Evolutionary conservation across 2,329 filamentous ascomycete species (phyloP), one percentile per base, ranked within the genome.

Genomic region (Hymenoscyphus fructigenus): DNA sequence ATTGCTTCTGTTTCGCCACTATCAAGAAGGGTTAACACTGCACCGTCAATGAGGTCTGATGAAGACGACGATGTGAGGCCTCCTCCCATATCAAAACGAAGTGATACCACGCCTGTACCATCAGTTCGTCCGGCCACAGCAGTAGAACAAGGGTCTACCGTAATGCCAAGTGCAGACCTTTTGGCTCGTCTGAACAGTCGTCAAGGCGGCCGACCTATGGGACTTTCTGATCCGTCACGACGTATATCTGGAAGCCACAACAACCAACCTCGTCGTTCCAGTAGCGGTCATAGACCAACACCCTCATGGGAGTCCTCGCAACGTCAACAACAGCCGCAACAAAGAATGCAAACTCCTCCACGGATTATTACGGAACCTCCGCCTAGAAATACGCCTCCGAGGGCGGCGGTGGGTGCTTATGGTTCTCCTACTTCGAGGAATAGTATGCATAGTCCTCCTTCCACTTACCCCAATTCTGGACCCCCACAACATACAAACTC

Each of bases 121-220:
- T 41, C 66, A 23, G 59, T 44, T 28, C 60, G 29, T 32, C 20
- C 47, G 9, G 15, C 59, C 47, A 55, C 50, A 59, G 57, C 20
- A 20, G 55, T 12, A 36, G 44, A 59, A 12, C 29, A 28, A 12
- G 58, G 60, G 15, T 26, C 47, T 4, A 55, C 71, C 55, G 59
- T 67, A 15, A 56, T 69, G 32, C 73, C 74, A 20, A 75, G 68
- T 60, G 65, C 73, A 1, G 70, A 72, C 59, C 73, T 75, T 63
- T 58, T 76, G 26, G 71, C 71, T 53, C 71, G 73, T 29, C 67
- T 76, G 14, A 74, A 73, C 23, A 73, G 71, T 59, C 73, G 74
- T 3, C 71, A 65, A 67, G 72, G 71, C n/a, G 47, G 47, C 5
- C 71, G 73, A 17, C 73, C 73, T n/a, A 60, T 62, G 23, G 62